Base-by-base conservation (phyloP, 2,329 filamentous ascomycete genomes). In the Fusarium sp. region DNA sequence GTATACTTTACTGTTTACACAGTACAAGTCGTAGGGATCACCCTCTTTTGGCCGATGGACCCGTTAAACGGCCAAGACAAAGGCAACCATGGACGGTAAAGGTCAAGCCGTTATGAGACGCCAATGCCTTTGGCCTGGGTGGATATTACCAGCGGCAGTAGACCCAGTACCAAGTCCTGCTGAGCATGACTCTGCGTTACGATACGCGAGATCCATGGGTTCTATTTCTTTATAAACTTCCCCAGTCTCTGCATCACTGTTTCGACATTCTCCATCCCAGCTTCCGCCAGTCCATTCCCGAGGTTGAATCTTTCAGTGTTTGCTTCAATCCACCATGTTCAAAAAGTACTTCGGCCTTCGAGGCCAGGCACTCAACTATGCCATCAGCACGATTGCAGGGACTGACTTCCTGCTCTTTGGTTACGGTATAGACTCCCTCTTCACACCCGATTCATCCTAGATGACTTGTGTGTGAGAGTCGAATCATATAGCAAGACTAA, bases 341-440 rank as follows among this genome's bases (percentile, higher is more conserved):
- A 77, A 74, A 69, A 80, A 77, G 59, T 92, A 85, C 73, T 87
- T 91, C 70, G 90, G 91, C 77, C 84, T 92, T 63, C 83, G 83
- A 55, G 91, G 91, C 80, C 80, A 84, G 32, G 78, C 79, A 76
- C 86, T 93, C 67, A 91, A 90, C 80, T 84, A 87, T 77, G 89
- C 89, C 53, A 87, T 93, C 69, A 88, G 88, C 64, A 79, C 88
- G n/a, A 85, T 93, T 72, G 91, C 91, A 58, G 91, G 90, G 72
- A 86, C 89, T 48, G 90, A 92, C 77, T 92, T 92, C 75, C 80
- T 91, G 66, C 88, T 86, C 23, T 85, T 86, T 67, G 84, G 85
- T 62, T 86, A 86, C 55, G 84, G 84, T 86, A 77, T 49, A 77
- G 48, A 38, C 51, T 17, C 10, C 8, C 39, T n/a, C 7, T 11